Conservation (phyloP, 2,329 filamentous ascomycete genomes). For the Diaporthe velutina region DNA sequence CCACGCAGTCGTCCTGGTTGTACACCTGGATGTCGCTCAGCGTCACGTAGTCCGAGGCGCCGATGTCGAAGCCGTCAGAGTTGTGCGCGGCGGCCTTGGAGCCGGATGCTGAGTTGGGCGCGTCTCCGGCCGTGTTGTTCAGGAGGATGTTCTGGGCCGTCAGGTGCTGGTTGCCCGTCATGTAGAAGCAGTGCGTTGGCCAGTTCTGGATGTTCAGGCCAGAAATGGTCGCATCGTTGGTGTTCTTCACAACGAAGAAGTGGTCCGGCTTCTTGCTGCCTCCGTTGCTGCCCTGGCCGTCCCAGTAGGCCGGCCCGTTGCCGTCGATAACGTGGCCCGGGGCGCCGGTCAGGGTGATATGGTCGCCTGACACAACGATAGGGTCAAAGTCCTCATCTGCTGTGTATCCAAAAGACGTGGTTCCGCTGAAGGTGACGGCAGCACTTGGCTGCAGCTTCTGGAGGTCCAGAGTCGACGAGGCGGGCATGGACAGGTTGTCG, state of each 20-base stretch:
- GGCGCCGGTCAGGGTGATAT: slow-evolving; percentile 42
- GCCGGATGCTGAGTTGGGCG: slow-evolving; percentile 42
- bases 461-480: slow-evolving; percentile 52
- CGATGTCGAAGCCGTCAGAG: slow-evolving; percentile 72
- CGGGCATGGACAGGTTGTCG: slow-evolving; percentile 50
- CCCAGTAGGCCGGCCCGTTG: slow-evolving; percentile 44
- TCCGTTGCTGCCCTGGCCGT: slow-evolving; percentile 53
- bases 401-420: slow-evolving; percentile 39
- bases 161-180: slow-evolving; percentile 52
- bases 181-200: slow-evolving; percentile 57
- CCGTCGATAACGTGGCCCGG: slow-evolving; percentile 41
- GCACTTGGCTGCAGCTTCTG: slow-evolving; percentile 49
- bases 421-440: slow-evolving; percentile 45
- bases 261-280: slow-evolving; percentile 55
- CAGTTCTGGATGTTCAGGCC: slow-evolving; percentile 56
- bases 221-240: slow-evolving; percentile 53
- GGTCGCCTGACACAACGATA: slow-evolving; percentile 40
- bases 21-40: slow-evolving; percentile 66
- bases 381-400: slow-evolving; percentile 34
- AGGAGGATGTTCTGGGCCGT: slow-evolving; percentile 52
- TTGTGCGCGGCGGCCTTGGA: slow-evolving; percentile 55
- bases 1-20: slow-evolving; percentile 74
- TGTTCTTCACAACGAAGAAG: slow-evolving; percentile 63
- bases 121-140: slow-evolving; percentile 55
- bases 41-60: slow-evolving; percentile 60